Evolutionary conservation across 2,329 filamentous ascomycete genomes (phyloP), one percentile per base, ranked within the genome.

Genomic region (Trichoderma sp.): DNA sequence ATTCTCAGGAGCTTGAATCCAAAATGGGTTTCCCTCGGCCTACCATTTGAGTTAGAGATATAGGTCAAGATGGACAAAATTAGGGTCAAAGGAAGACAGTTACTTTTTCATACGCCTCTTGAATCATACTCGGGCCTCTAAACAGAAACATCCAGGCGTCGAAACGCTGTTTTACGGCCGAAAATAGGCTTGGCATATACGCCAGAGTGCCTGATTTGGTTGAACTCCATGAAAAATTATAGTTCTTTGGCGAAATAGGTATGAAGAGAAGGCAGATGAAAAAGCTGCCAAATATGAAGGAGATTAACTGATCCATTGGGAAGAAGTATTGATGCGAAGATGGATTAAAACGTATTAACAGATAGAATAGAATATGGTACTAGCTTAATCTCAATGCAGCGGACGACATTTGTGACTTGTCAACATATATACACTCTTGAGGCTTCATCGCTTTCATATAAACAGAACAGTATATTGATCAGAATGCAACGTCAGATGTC

Each of bases 1-100:
- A 52, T 63, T 63, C 13, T 63, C 59, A 11, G 59, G 59, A 28
- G 32, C 59, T 28, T 63, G 28, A 46, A 63, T 39, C 59, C 59
- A 63, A 39, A 63, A 63, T n/a, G 59, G 59, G 14, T 16, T 10
- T 24, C 59, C 59, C 14, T 26, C 52, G 18, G 59, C 49, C 59
- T 63, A 26, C 5, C 26, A 13, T 37, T 52, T 28, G 24, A 1
- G 21, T 52, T 26, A 63, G 46, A 52, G 30, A 34, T 21, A 3
- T 24, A n/a, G 24, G 13, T 3, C 43, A 24, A 26, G 51, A 34
- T 52, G 21, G 30, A 37, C 24, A 10, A 26, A 3, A 54, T 3
- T 54, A 1, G 3, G 3, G 4, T 7, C 26, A 28, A 52, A 63
- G 37, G 30, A 26, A 51, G 21, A 8, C 14, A 7, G n/a, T 34